Conservation (phyloP, 2,329 filamentous ascomycete species). For the Hymenoscyphus occultus region DNA sequence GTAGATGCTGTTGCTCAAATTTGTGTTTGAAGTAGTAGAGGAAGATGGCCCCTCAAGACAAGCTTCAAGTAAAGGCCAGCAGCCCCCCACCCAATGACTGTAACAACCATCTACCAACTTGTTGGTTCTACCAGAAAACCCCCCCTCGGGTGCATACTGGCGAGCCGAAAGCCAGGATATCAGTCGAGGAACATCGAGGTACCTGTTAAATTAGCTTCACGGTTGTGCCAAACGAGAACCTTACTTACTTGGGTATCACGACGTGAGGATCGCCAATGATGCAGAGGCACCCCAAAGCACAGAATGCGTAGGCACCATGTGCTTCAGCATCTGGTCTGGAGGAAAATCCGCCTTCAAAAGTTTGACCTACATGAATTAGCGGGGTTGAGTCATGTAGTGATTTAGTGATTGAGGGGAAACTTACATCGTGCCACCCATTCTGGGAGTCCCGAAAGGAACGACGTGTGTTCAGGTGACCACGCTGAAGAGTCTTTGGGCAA, state of each 20-base stretch:
- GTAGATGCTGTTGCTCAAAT: conserved; percentile 54
- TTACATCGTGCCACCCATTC: conserved; percentile 79
- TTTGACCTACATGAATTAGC: conserved; percentile 62
- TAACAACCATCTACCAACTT: conserved; percentile 98
- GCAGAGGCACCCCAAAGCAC: conserved; percentile 82
- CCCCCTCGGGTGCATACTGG: conserved; percentile 88
- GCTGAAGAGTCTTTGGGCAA: conserved; percentile 72
- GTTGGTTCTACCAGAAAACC: conserved; percentile 91
- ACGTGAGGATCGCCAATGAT: conserved; percentile 77
- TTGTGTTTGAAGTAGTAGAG: conserved; percentile 22
- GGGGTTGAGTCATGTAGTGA: background rate
- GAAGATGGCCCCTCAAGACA: conserved; percentile 56
- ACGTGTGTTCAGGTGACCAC: conserved; percentile 57
- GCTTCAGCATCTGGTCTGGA: conserved; percentile 83
- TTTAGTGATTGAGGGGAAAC: conserved; percentile 36
- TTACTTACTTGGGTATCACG: conserved; percentile 67
- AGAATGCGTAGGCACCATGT: conserved; percentile 96
- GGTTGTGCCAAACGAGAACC: conserved; percentile 11
- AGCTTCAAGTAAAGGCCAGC: conserved; percentile 88
- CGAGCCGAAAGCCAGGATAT: conserved; percentile 85
- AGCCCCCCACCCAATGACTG: conserved; percentile 94
- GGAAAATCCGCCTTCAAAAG: conserved; percentile 91
- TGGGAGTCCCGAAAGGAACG: conserved; percentile 69
- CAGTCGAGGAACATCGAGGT: conserved; percentile 73
- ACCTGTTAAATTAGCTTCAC: conserved; percentile 46